Percentiles rank a stretch among this genome's conserved stretches.
phyloP scores from a whole-genome alignment of 1,139 yeast genomes.

The Kluyveromyces sp. region DNA sequence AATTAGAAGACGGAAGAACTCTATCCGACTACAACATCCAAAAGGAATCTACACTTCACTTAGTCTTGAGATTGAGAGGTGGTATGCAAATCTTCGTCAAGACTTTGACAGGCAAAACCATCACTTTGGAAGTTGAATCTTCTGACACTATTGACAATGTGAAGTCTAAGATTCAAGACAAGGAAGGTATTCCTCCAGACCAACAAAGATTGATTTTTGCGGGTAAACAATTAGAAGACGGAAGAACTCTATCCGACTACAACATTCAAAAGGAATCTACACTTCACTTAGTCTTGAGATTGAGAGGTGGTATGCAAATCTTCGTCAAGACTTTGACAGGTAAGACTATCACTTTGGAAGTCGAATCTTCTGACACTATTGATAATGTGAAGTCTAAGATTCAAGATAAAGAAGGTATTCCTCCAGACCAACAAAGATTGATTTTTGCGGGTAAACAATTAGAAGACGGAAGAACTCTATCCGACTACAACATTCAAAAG shows the following conservation, averaged over 20 bases:
- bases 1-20: constrained; percentile 78
- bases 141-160: constrained; percentile 82
- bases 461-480: constrained; percentile 76
- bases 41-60: constrained; percentile 67
- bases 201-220: constrained; percentile 81
- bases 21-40: constrained; percentile 73
- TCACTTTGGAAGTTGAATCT: constrained; percentile 72
- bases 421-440: constrained; percentile 81
- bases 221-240: constrained; percentile 82
- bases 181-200: constrained; percentile 84
- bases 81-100: constrained; percentile 50
- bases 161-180: constrained; percentile 76
- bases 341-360: constrained; percentile 71
- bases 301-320: constrained; percentile 63
- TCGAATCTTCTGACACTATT: constrained; percentile 78
- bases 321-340: constrained; percentile 63
- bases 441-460: constrained; percentile 84
- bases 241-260: constrained; percentile 73
- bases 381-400: constrained; percentile 79
- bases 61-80: constrained; percentile 71
- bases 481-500: constrained; percentile 74
- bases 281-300: constrained; percentile 62
- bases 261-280: constrained; percentile 75
- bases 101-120: constrained; percentile 74
- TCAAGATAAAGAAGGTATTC: constrained; percentile 82